These are phyloP conservation scores for Crithidia mellificae DNA, from an alignment of 208 protist genomes.

Conservation along the genomic window DNA sequence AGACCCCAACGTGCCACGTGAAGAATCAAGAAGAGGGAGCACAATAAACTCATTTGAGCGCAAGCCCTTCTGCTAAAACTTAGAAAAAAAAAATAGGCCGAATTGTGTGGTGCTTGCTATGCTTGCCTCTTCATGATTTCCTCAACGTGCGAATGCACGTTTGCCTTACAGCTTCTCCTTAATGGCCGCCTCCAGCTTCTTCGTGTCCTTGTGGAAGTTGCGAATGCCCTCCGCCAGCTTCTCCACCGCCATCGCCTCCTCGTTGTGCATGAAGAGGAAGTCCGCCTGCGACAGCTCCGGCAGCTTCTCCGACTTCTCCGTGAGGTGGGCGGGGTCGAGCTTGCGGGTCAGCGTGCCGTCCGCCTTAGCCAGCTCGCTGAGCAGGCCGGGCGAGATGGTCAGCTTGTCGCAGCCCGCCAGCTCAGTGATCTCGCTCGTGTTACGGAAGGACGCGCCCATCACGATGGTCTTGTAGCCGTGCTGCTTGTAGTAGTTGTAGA, in stretches of 20 bases:
- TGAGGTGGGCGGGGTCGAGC: constrained; percentile 54
- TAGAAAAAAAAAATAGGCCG: too few species aligned
- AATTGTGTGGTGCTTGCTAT: too few species aligned
- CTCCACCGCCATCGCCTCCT: constrained; percentile 97
- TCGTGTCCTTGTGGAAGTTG: constrained; percentile 93
- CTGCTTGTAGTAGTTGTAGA: constrained; percentile 98
- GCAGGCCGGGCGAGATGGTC: constrained; percentile 96
- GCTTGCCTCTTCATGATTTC: too few species aligned
- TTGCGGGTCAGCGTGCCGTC: constrained; percentile 50
- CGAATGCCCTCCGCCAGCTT: constrained; percentile 97
- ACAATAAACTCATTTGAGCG: too few species aligned
- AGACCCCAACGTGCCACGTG: too few species aligned
- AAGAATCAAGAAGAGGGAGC: too few species aligned
- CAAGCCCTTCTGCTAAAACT: too few species aligned
- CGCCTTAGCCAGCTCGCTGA: constrained; percentile 87
- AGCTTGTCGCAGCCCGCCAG: constrained; percentile 97
- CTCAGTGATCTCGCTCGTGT: constrained; percentile 89
- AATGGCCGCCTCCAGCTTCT: constrained; percentile 88
- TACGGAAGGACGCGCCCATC: constrained; percentile 98
- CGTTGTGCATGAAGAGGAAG: constrained; percentile 83
- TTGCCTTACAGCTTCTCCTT: constrained; percentile 52
- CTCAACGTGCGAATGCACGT: too few species aligned
- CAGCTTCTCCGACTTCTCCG: constrained; percentile 52
- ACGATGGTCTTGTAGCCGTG: constrained; percentile 96
- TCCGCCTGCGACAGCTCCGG: constrained; percentile 67